Evolutionary conservation across 1,284 basidiomycete genomes (phyloP).

Genomic region (Ganoderma sp.): DNA sequence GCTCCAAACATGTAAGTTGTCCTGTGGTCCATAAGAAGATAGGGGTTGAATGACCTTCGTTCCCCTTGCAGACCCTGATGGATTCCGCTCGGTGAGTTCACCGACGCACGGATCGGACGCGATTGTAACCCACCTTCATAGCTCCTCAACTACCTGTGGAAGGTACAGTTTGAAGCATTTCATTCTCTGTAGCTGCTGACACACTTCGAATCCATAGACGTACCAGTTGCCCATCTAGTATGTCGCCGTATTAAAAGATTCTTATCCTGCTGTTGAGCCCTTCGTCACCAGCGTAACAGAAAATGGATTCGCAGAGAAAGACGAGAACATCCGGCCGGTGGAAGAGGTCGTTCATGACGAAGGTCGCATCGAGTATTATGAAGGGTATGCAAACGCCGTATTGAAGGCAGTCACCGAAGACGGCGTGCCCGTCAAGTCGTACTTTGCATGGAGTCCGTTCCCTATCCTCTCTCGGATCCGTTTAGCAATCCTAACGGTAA

Average conservation of each 20-base stretch:
- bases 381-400: conserved; percentile 65
- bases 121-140: conserved; percentile 5
- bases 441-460: conserved; percentile 72
- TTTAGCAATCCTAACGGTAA: conserved; percentile 2
- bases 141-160: conserved; percentile 53
- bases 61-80: conserved; percentile 53
- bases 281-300: conserved; percentile 60
- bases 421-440: conserved; percentile 67
- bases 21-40: background rate
- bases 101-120: conserved; percentile 7
- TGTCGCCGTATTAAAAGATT: conserved; percentile 25
- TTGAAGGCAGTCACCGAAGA: conserved; percentile 65
- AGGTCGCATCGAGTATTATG: conserved; percentile 72
- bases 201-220: conserved; percentile 42
- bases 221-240: conserved; percentile 73
- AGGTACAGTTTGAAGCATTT: conserved; percentile 45
- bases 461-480: background rate
- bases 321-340: conserved; percentile 59
- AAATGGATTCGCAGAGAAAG: conserved; percentile 75
- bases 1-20: conserved; percentile 62
- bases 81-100: conserved; percentile 66
- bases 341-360: conserved; percentile 65
- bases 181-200: background rate
- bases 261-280: background rate
- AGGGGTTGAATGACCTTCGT: background rate